A percentile compares a stretch with the other conserved stretches of the same genome.
phyloP scores from a whole-genome alignment of 2,329 filamentous ascomycete genomes.

The Thelonectria olida region DNA sequence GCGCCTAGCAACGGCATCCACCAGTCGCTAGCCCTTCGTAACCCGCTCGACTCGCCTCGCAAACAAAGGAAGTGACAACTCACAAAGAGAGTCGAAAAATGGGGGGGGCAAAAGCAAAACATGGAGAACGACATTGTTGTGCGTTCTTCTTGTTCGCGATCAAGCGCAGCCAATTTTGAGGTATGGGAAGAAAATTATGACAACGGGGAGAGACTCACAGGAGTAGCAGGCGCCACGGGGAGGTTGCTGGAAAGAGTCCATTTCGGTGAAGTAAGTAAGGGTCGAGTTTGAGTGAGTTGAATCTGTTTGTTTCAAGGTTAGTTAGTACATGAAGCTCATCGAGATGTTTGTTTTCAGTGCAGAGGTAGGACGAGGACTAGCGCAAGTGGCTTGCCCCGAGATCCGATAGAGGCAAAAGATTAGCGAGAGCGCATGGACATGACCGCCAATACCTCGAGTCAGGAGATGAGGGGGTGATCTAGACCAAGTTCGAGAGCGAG shows the following conservation, averaged over 20 bases:
- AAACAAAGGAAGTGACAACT: background rate
- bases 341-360: conserved; percentile 16
- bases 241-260: conserved; percentile 51
- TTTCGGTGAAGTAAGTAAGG: conserved; percentile 40
- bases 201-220: conserved; percentile 52
- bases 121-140: background rate
- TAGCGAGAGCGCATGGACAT: conserved; percentile 31
- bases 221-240: conserved; percentile 61
- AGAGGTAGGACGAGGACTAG: conserved; percentile 23
- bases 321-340: conserved; percentile 20
- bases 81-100: background rate
- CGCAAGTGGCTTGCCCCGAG: conserved; percentile 28
- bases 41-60: background rate
- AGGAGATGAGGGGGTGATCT: conserved; percentile 17
- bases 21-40: conserved; percentile 5
- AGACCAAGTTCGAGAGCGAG: conserved; percentile 12
- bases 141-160: background rate
- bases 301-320: conserved; percentile 20
- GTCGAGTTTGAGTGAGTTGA: conserved; percentile 21
- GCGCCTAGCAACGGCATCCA: background rate
- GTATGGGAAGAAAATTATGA: background rate
- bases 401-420: conserved; percentile 41
- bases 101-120: background rate
- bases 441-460: conserved; percentile 17
- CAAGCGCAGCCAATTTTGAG: background rate